Evolutionary conservation across 148 eudicot species (phyloP).

Genomic region (Vaccinium vitisidaea): DNA sequence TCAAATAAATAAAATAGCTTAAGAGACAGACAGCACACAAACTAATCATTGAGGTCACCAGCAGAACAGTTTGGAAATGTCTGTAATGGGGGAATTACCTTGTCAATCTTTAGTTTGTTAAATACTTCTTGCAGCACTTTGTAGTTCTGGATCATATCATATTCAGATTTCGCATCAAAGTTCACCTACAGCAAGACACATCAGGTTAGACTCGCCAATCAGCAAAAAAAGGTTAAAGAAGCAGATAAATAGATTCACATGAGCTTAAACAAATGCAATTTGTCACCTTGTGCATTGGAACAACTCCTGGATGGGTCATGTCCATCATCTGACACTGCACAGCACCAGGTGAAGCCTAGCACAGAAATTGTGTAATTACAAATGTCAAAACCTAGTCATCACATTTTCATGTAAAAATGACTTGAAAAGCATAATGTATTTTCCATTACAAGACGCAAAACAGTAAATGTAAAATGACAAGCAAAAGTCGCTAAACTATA

Average conservation of each 20-base stretch:
- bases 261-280: conserved; percentile 9
- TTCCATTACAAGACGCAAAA: not conserved
- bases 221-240: not conserved
- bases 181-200: conserved; percentile 54
- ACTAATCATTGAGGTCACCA: not conserved
- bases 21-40: not conserved
- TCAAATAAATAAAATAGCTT: not conserved
- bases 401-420: not conserved
- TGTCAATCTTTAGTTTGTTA: conserved; percentile 79
- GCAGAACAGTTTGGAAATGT: not conserved
- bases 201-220: conserved; percentile 5
- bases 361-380: conserved; percentile 10
- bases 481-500: conserved; percentile 1
- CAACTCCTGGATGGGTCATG: conserved; percentile 74
- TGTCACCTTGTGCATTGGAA: conserved; percentile 93
- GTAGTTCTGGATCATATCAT: conserved; percentile 93
- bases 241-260: not conserved
- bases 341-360: conserved; percentile 91
- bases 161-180: conserved; percentile 87
- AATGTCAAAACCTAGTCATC: not conserved
- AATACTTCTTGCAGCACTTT: conserved; percentile 95
- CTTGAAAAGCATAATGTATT: not conserved
- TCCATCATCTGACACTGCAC: conserved; percentile 98
- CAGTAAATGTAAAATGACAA: not conserved
- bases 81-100: conserved; percentile 39